Evolutionary conservation across 1,139 yeast genomes (phyloP).

Genomic region (Meyerozyma athensensis): DNA sequence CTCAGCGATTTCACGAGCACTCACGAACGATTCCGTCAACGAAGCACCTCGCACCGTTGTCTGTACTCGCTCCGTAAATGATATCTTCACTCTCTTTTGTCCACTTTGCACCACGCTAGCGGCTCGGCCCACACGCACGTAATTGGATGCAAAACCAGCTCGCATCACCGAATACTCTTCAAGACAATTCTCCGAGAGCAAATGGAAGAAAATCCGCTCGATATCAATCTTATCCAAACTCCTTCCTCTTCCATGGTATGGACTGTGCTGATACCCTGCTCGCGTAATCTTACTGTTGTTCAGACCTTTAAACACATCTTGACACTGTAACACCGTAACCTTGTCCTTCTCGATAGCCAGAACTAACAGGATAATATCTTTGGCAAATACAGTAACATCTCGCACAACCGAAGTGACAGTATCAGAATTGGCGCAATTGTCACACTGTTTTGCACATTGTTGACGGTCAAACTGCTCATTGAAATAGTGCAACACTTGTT

Average conservation of each 20-base stretch:
- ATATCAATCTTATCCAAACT: conserved; percentile 59
- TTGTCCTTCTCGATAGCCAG: conserved; percentile 49
- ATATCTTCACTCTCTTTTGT: conserved; percentile 35
- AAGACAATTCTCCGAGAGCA: conserved; percentile 64
- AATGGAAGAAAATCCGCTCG: conserved; percentile 76
- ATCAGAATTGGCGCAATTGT: conserved; percentile 59
- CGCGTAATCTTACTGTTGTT: conserved; percentile 55
- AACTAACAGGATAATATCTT: conserved; percentile 56
- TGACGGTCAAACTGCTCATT: conserved; percentile 72
- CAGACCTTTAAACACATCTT: conserved; percentile 80
- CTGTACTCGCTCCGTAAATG: conserved; percentile 16
- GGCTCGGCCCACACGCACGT: conserved; percentile 55
- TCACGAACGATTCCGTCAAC: conserved; percentile 21
- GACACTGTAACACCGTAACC: conserved; percentile 76
- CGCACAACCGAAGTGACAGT: conserved; percentile 35
- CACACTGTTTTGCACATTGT: conserved; percentile 72
- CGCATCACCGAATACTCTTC: conserved; percentile 70
- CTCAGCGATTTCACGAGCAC: conserved; percentile 19
- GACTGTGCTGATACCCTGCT: conserved; percentile 56
- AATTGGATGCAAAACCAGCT: conserved; percentile 79
- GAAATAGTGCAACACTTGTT: conserved; percentile 84
- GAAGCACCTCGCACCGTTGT: not conserved
- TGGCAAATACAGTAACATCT: conserved; percentile 70
- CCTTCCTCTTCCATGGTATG: conserved; percentile 69
- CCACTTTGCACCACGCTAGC: conserved; percentile 46